Conservation (phyloP, 176 grass and related monocot species). For the Triticum urartu region DNA sequence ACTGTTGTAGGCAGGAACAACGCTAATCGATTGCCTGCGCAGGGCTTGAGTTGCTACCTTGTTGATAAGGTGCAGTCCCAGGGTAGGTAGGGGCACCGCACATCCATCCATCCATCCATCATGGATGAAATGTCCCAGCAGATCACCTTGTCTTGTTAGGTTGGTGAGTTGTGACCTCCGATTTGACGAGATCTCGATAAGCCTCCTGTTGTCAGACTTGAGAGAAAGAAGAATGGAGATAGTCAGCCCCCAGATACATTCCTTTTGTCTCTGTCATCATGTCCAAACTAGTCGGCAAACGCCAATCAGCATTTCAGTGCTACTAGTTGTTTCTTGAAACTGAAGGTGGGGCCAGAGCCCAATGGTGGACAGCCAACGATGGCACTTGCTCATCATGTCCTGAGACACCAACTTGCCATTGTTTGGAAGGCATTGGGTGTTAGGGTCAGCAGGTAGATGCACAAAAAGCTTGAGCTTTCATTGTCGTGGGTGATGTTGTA, state of each 20-base stretch:
- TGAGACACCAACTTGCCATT: slow-evolving; percentile 24
- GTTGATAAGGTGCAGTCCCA: slow-evolving; percentile 10
- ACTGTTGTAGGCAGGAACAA: not conserved
- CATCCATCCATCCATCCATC: not conserved
- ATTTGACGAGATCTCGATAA: slow-evolving; percentile 32
- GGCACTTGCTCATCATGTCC: slow-evolving; percentile 4
- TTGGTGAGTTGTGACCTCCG: not conserved
- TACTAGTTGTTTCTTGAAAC: slow-evolving; percentile 9
- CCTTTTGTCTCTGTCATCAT: slow-evolving; percentile 19
- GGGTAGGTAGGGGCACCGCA: slow-evolving; percentile 20
- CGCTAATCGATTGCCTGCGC: not conserved
- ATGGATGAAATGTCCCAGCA: slow-evolving; percentile 21
- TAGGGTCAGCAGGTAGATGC: slow-evolving; percentile 11
- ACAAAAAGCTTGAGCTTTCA: not conserved
- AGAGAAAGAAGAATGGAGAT: slow-evolving; percentile 39
- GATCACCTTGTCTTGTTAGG: slow-evolving; percentile 17
- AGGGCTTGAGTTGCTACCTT: slow-evolving; percentile 18
- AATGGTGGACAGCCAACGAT: slow-evolving; percentile 10
- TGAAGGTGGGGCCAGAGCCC: not conserved
- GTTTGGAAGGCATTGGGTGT: slow-evolving; percentile 18
- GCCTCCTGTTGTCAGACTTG: slow-evolving; percentile 11
- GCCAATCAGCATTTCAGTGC: not conserved
- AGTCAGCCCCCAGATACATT: slow-evolving; percentile 35
- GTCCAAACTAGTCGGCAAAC: slow-evolving; percentile 21
- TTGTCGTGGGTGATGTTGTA: not conserved